Conservation (phyloP, 306 rosid genomes). For the Malus fusca region DNA sequence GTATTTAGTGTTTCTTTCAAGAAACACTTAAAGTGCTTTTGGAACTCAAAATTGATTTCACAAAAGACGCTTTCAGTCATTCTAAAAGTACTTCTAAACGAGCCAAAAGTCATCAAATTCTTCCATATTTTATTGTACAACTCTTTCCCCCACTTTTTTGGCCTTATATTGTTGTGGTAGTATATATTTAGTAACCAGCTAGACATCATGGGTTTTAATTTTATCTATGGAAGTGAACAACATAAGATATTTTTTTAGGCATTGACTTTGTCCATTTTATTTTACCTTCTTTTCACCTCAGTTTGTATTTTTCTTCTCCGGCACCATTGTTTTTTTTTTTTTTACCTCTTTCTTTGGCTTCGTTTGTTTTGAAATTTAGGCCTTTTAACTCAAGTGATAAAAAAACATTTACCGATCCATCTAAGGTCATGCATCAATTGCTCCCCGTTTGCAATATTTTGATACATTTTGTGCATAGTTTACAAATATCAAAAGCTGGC, state of each 20-base stretch:
- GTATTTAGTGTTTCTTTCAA: too few species aligned
- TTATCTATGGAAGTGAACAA: neutral
- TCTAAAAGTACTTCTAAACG: too few species aligned
- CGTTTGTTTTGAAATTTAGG: too few species aligned
- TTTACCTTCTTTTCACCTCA: neutral
- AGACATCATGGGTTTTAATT: neutral
- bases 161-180: neutral
- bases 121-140: neutral
- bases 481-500: neutral
- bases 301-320: neutral
- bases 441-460: neutral
- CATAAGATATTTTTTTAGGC: neutral
- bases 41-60: too few species aligned
- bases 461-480: neutral
- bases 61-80: accelerated
- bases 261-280: neutral
- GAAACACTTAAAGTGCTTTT: too few species aligned
- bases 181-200: neutral
- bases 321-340: too few species aligned
- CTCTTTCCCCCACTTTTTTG: neutral
- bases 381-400: neutral
- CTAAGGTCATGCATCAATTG: neutral
- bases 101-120: neutral
- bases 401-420: too few species aligned
- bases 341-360: neutral